A percentile compares a stretch with the other conserved stretches of the same genome.
Evolutionary conservation across 139 green algal genomes (phyloP).

Genomic region (Spirogloea muscicola): DNA sequence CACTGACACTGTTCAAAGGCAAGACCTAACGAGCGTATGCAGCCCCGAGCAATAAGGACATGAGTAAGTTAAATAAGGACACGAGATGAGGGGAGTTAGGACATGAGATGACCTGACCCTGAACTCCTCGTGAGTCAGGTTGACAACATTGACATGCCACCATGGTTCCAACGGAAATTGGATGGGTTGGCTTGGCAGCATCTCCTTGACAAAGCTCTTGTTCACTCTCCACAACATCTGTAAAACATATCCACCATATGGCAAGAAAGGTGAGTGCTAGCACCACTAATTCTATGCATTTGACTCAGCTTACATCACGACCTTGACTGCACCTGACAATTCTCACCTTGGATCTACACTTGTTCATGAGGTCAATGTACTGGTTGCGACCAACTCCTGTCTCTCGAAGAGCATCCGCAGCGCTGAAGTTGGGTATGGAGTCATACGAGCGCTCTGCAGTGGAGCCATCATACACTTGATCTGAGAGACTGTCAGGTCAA

Average conservation of each 20-base stretch:
- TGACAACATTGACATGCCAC: constrained; percentile 78
- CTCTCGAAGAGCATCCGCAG: constrained; percentile 75
- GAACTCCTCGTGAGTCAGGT: constrained; percentile 61
- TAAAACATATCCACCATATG: neutral
- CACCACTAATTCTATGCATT: neutral
- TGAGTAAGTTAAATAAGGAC: neutral
- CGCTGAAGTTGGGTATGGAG: constrained; percentile 90
- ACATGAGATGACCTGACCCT: neutral
- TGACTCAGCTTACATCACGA: neutral
- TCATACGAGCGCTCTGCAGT: constrained; percentile 86
- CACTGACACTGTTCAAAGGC: too few relatives aligned
- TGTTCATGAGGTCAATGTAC: constrained; percentile 88
- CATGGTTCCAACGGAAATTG: constrained; percentile 64
- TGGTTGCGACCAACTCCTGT: constrained; percentile 87
- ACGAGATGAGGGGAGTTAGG: neutral
- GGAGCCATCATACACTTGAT: too few relatives aligned
- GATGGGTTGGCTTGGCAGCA: constrained; percentile 60
- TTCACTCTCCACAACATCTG: constrained; percentile 85
- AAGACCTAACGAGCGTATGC: too few relatives aligned
- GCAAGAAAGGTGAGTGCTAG: neutral
- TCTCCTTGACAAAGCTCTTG: constrained; percentile 69
- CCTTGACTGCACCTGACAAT: too few relatives aligned
- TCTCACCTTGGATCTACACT: constrained; percentile 65
- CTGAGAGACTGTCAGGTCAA: too few relatives aligned
- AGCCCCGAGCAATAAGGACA: too few relatives aligned